Evolutionary conservation across 2,329 filamentous ascomycete genomes (phyloP), one percentile per base, ranked within the genome.

Genomic region (Alternaria brassicicola): DNA sequence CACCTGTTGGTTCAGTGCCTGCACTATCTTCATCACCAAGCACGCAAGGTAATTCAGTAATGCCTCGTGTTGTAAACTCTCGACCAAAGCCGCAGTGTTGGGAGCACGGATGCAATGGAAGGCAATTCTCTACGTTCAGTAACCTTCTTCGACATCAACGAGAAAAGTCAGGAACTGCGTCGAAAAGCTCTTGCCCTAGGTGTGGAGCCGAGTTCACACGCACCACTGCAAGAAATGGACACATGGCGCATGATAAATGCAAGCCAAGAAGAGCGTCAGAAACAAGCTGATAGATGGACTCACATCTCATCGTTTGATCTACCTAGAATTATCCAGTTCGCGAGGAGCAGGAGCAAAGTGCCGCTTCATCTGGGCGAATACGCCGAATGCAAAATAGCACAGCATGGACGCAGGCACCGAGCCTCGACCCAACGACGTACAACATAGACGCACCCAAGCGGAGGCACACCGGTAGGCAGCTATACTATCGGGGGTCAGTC

Each of bases 71-170:
- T 15, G 84, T 93, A 17, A 89, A 90, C 75, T 88, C 87, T 67
- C 86, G 91, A 64, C 92, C 92, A n/a, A 96, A 96, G 79, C 93
- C 93, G 43, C 92, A 96, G 75, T 97, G 94, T 78, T 98, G 92
- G 91, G 94, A 97, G 61, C 94, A 98, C 73, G 94, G 93, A 10
- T 98, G 94, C 82, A 97, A 97, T 71, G 94, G 94, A 19, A 88
- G 93, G 28, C 91, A 96, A 72, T 98, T 98, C 74, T 96, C 92
- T 17, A 97, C 94, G 3, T 97, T 97, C 75, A 97, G 93, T 85
- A 97, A 97, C 75, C 85, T 97, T 3, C 82, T 97, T 35, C 86
- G 94, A 62, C 94, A 98, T 76, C 93, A 97, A 78, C 87, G 94
- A 41, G 94, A 98, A 78, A 97, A 97, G 77, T 96, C 92, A 0